Base-by-base conservation (phyloP, 2,329 filamentous ascomycete genomes). In the Pseudopithomyces maydicus region DNA sequence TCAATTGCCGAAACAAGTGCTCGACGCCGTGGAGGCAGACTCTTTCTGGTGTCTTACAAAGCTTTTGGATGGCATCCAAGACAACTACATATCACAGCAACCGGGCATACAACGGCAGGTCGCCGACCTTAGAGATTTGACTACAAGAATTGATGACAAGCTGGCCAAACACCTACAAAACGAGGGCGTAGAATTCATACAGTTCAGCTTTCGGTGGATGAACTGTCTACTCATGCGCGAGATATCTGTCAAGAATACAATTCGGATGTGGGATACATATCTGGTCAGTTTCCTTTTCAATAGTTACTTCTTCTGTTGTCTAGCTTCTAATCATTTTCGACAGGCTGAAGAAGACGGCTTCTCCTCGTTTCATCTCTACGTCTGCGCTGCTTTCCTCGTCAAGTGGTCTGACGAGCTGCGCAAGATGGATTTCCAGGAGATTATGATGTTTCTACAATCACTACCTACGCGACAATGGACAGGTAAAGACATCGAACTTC, bases 131-230 rank as follows among this genome's bases (percentile, higher is more conserved):
- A 87, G 92, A 58, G 94, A 99, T 75, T 84, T 99, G 35, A 97
- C 94, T 1, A 90, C 90, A 52, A 85, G 95, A 55, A 99, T 99
- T 63, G 94, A 98, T 73, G 85, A 86, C 26, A 84, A 84, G 3
- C 80, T 99, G 46, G 91, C 93, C 2, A 95, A 90, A 67, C 95
- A 99, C 73, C 82, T 99, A 39, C 92, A 97, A 73, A 85, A 85
- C 22, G 92, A 98, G 76, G 89, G 92, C 32, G 92, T 99, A 26
- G 95, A 99, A 74, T 99, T 99, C 72, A 99, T 99, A 70, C 95
- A 99, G 73, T 99, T 99, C 78, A 97, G 92, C 77, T 99, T 99
- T 75, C 85, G 95, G 55, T 99, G 95, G 95, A 99, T 99, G 95
- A 99, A 99, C 71, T 99, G 95, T 76, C 85, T 99, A 51, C 82